Conservation (phyloP, 2,329 filamentous ascomycete genomes). For the Fusarium aywerte region DNA sequence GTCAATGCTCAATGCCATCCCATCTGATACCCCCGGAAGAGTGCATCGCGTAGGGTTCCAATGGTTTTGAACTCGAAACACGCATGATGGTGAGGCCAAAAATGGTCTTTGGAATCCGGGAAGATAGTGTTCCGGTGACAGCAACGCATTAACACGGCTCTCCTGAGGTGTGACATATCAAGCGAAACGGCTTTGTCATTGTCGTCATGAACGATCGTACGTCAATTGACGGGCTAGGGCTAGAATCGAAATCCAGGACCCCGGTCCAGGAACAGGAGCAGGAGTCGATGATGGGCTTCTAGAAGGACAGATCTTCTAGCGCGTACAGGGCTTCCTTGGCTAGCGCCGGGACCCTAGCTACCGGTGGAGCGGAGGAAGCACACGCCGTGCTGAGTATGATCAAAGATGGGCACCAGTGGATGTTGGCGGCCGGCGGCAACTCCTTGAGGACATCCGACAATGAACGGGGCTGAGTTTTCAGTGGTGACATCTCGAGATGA, state of each 20-base stretch:
- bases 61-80: conserved; percentile 35
- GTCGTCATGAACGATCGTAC: conserved; percentile 33
- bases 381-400: conserved; percentile 33
- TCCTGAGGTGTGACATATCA: conserved; percentile 35
- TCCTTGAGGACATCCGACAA: conserved; percentile 32
- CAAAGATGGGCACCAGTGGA: conserved; percentile 35
- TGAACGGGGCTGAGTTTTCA: conserved; percentile 40
- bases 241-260: conserved; percentile 40
- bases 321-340: conserved; percentile 35
- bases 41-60: conserved; percentile 33
- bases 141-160: conserved; percentile 21
- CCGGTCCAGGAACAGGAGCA: conserved; percentile 39
- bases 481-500: conserved; percentile 28
- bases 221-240: conserved; percentile 24
- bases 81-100: conserved; percentile 36
- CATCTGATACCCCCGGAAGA: conserved; percentile 22
- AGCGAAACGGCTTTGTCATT: conserved; percentile 25
- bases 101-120: conserved; percentile 18
- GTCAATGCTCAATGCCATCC: conserved; percentile 43
- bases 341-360: conserved; percentile 36
- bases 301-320: conserved; percentile 47
- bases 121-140: conserved; percentile 29
- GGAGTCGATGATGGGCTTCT: conserved; percentile 43
- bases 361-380: conserved; percentile 37
- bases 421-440: conserved; percentile 31